A percentile compares a stretch with the other conserved stretches of the same genome.
Evolutionary conservation across 257 asterid species (phyloP).

Genomic region (Nicotiana otophora): DNA sequence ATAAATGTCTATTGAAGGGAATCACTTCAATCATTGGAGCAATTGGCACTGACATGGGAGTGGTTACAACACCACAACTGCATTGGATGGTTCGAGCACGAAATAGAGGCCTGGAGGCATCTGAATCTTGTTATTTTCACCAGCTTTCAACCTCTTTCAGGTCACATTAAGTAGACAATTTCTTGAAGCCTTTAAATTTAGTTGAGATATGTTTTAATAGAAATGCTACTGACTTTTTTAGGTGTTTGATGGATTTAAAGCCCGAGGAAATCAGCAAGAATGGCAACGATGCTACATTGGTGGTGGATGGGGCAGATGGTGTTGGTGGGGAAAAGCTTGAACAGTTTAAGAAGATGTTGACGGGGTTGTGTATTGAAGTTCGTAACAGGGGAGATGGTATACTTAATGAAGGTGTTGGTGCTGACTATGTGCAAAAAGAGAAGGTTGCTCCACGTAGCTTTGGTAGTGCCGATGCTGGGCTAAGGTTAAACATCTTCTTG

Average conservation of each 20-base stretch:
- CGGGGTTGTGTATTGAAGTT: conserved; percentile 50
- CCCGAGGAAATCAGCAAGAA: conserved; percentile 38
- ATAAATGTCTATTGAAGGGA: conserved; percentile 39
- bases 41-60: conserved; percentile 57
- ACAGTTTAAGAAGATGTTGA: conserved; percentile 43
- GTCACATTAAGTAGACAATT: conserved; percentile 27
- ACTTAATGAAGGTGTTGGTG: conserved; percentile 92
- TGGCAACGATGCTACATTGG: conserved; percentile 38
- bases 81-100: conserved; percentile 93
- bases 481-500: conserved; percentile 48
- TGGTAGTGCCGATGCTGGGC: conserved; percentile 55
- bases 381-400: conserved; percentile 79
- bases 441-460: conserved; percentile 76
- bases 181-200: conserved; percentile 1
- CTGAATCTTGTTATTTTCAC: conserved; percentile 54
- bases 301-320: conserved; percentile 92
- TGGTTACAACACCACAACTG: conserved; percentile 87
- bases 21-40: conserved; percentile 60
- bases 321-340: conserved; percentile 88
- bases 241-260: conserved; percentile 67
- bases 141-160: conserved; percentile 70
- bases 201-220: neutral
- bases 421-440: conserved; percentile 96
- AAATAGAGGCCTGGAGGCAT: conserved; percentile 69
- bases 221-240: conserved; percentile 19